These are phyloP conservation scores for Rhododendron ferrugineum DNA, from an alignment of 148 eudicot genomes.

Conservation along the genomic window DNA sequence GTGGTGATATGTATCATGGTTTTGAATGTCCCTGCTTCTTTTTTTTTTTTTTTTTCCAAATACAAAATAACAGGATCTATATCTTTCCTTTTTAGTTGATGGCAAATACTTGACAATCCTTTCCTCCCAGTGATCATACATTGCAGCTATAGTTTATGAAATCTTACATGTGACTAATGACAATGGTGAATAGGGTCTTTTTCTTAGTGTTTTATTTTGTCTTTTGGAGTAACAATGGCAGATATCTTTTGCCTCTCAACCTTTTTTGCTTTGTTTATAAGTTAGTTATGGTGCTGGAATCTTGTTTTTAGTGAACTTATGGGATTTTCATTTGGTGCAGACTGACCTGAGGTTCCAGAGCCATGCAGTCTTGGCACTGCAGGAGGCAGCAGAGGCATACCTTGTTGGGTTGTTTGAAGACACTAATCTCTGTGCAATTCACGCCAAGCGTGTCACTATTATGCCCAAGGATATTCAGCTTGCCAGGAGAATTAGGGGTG, in stretches of 20 bases:
- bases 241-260: no score
- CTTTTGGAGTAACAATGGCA: neutral
- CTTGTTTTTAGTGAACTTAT: neutral
- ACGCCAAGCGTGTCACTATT: slow-evolving; percentile 12
- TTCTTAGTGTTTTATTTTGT: neutral
- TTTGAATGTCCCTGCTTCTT: neutral
- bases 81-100: neutral
- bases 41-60: neutral
- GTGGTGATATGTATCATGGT: neutral
- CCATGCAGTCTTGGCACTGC: slow-evolving; percentile 23
- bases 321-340: slow-evolving; percentile 12
- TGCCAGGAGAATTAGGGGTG: slow-evolving; percentile 15
- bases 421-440: slow-evolving; percentile 13
- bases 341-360: slow-evolving; percentile 27
- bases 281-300: neutral
- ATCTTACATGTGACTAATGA: neutral
- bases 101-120: no score
- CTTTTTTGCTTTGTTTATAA: neutral
- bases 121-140: neutral
- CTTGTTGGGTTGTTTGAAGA: slow-evolving; percentile 23
- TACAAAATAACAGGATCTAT: neutral
- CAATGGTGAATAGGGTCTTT: neutral
- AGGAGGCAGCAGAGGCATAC: slow-evolving; percentile 24
- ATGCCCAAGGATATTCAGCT: slow-evolving; percentile 11
- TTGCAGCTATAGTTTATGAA: neutral